Evolutionary conservation across 108 stramenopile species (phyloP), one percentile per base, ranked within the genome.

Genomic region (Pseudonitzschia multiseries): DNA sequence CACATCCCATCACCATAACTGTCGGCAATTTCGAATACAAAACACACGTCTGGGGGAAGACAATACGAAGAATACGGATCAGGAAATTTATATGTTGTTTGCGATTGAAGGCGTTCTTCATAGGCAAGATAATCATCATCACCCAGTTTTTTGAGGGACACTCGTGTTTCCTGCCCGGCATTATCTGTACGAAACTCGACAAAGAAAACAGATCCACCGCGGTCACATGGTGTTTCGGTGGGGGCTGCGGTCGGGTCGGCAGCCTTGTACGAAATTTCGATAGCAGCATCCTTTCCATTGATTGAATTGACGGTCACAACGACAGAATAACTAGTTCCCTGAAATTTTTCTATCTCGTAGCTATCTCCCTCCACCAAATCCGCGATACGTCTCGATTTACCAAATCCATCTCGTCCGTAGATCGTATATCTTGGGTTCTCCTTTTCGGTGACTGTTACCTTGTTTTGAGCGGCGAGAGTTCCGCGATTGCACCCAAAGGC

Each of bases 401-500:
- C 61, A 20, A 29, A 40, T 62, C 33, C 22, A 40, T 62, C 32
- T 17, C n/a, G 33, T 13, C 61, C 33, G 10, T 29, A 9, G 15
- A 12, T 8, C 36, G 13, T 3, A 26, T 10, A 6, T 24, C 3
- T 14, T 6, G 15, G 6, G 26, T 59, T 59, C 12, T 59, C 57
- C 29, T 62, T 62, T 40, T 20, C 46, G 8, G 14, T 5, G 26
- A 74, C 26, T 10, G 61, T 62, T 33, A 87, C 83, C 65, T 81
- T 80, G 57, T 87, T 81, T 0, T 48, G 69, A 51, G 40, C 83
- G 33, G 83, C 82, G 13, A 42, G 18, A 12, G 84, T 85, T 14
- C 81, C 83, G 6, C 46, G 26, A 63, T 87, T 84, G 71, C 75
- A 62, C 36, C 86, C 86, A 10, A 14, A 62, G 26, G 74, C 46